phyloP scores from a whole-genome alignment of 1,284 basidiomycete genomes.

The Meira miltonrushii region DNA sequence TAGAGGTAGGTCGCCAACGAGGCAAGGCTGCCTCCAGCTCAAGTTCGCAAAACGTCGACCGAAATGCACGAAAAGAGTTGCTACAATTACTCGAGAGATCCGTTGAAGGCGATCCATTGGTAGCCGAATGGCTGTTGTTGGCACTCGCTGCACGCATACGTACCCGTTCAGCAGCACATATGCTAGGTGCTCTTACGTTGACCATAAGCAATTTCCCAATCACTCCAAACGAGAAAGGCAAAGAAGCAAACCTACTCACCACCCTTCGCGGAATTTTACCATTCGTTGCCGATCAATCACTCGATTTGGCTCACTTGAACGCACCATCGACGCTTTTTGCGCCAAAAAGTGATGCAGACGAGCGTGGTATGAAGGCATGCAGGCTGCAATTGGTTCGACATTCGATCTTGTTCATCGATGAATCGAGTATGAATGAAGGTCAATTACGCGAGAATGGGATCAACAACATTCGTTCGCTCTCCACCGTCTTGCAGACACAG shows the following conservation, averaged over 20 bases:
- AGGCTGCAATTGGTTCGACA: conserved; percentile 67
- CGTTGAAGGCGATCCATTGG: conserved; percentile 51
- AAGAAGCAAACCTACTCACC: conserved; percentile 57
- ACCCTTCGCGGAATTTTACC: conserved; percentile 55
- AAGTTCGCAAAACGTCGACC: no score
- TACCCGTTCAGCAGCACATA: not conserved
- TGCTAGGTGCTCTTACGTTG: conserved; percentile 56
- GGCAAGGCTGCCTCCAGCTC: no score
- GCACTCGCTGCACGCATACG: conserved; percentile 57
- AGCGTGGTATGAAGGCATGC: conserved; percentile 71
- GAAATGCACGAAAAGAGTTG: no score
- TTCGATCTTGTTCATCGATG: conserved; percentile 64
- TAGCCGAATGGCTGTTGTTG: conserved; percentile 73
- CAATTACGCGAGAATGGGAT: no score
- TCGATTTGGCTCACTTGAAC: conserved; percentile 59
- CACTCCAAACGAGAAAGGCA: no score
- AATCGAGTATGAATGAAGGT: conserved; percentile 65
- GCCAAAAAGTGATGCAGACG: conserved; percentile 61
- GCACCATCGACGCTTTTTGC: conserved; percentile 39
- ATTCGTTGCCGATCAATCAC: conserved; percentile 59
- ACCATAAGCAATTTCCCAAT: conserved; percentile 53
- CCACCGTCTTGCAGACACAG: no score
- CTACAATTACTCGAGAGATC: no score
- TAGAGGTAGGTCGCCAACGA: no score
- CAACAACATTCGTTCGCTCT: no score